These are phyloP conservation scores for Abrus precatorius DNA, from an alignment of 306 rosid genomes.

Conservation along the genomic window DNA sequence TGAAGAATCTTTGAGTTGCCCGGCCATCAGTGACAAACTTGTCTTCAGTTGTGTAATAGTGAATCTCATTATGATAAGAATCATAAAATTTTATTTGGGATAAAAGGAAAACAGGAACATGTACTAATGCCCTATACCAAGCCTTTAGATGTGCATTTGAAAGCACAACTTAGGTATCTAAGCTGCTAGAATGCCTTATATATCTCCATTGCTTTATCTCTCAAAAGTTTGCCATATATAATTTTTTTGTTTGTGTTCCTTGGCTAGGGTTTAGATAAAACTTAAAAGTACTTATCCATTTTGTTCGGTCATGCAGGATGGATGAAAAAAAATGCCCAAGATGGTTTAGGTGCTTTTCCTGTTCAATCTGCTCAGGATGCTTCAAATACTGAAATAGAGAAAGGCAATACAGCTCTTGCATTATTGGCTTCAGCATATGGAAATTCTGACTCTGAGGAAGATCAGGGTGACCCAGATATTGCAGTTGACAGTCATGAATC, in stretches of 20 bases:
- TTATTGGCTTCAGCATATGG: constrained; percentile 77
- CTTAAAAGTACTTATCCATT: neutral
- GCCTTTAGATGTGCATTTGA: too few species aligned
- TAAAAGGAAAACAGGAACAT: too few species aligned
- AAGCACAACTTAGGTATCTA: neutral
- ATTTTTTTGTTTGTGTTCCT: neutral
- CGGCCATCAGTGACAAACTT: too few species aligned
- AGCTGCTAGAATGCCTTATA: neutral
- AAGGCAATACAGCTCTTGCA: constrained; percentile 70
- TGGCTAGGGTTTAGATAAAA: neutral
- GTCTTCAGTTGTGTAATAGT: too few species aligned
- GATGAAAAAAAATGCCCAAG: constrained; percentile 46
- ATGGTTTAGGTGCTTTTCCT: constrained; percentile 58
- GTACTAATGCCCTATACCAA: too few species aligned
- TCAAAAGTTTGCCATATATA: neutral
- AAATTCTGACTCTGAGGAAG: constrained; percentile 79
- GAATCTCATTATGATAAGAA: too few species aligned
- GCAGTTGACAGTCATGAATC: constrained; percentile 44
- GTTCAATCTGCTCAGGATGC: constrained; percentile 52
- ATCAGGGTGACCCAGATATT: constrained; percentile 58
- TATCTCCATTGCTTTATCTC: constrained; percentile 23
- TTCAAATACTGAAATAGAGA: constrained; percentile 51
- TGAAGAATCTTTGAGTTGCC: too few species aligned
- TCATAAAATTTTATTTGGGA: too few species aligned
- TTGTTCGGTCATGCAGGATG: constrained; percentile 54